Base-by-base conservation (phyloP, 306 rosid genomes). In the Trifolium repens region DNA sequence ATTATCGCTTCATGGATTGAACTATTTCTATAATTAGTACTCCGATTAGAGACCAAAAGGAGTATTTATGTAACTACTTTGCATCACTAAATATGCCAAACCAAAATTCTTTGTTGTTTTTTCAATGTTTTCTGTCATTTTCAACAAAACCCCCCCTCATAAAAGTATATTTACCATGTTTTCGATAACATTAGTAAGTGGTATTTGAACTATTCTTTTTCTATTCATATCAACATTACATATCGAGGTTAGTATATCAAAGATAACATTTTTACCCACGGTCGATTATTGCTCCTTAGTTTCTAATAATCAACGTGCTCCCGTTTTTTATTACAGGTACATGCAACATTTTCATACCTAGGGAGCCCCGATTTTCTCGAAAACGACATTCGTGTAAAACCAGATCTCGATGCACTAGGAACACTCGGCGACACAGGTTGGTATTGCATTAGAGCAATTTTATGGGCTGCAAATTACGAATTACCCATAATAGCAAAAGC, bases 401-500 rank as follows among this genome's bases (percentile, higher is more conserved):
- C 86, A 3, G 80, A 82, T 19, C 83, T 82, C 17, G 86, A 82
- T 37, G 69, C 58, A 44, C 78, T 82, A 1, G 86, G 86, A 22
- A 1, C 73, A 22, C 80, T 82, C 0, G 86, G 86, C 1, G 86
- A 82, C 12, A 2, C 8, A 2, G 86, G 86, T 4, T 82, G 83
- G 83, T 82, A 82, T 13, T 82, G 86, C n/a, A 17, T 68, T 1
- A 67, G 86, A 12, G 82, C 83, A 72, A 82, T 78, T 53, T 55
- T 82, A 13, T 82, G 73, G 77, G 83, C 80, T 19, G 5, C 80
- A 15, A 69, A 82, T 46, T 82, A 50, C 7, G 77, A 82, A 15
- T 64, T 82, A 30, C 86, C 86, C 7, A 78, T 62, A 35, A 49
- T 47, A 42, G 83, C 77, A 5, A 8, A 35, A 42, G 86, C 74